A percentile compares a stretch with the other conserved stretches of the same genome.
phyloP scores from a whole-genome alignment of 768 basidiomycete species.

The Suillus variegatus region DNA sequence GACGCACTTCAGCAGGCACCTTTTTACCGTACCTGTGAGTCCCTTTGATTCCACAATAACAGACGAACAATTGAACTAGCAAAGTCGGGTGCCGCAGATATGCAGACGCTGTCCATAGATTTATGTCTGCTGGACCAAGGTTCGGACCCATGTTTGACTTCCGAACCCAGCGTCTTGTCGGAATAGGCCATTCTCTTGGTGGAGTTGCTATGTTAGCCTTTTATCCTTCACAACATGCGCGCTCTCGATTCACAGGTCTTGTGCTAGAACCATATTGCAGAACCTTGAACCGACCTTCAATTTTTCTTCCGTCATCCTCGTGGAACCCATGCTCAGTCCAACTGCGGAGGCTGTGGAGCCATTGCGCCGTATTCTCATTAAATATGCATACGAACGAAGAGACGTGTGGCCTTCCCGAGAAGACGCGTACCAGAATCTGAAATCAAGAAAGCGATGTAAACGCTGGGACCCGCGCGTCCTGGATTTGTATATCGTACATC shows the following conservation, averaged over 20 bases:
- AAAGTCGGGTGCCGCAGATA: constrained; percentile 68
- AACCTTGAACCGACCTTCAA: constrained; percentile 41
- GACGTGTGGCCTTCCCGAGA: constrained; percentile 53
- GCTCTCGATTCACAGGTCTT: constrained; percentile 7
- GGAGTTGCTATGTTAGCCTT: constrained; percentile 58
- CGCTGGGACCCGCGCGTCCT: constrained; percentile 59
- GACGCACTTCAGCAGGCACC: constrained; percentile 42
- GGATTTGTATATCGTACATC: constrained; percentile 50
- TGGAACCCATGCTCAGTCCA: constrained; percentile 66
- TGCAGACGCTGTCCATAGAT: constrained; percentile 57
- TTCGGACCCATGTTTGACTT: constrained; percentile 49
- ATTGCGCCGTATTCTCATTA: constrained; percentile 45
- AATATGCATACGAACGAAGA: constrained; percentile 48
- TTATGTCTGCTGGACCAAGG: constrained; percentile 45
- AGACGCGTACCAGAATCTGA: constrained; percentile 41
- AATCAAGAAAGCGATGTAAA: constrained; percentile 32
- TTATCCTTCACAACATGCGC: neutral
- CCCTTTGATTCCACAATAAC: neutral
- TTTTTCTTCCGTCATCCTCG: constrained; percentile 56
- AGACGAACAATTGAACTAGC: neutral
- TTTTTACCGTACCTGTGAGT: constrained; percentile 49
- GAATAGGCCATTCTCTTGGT: constrained; percentile 70
- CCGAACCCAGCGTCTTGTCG: constrained; percentile 50
- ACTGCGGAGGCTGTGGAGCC: constrained; percentile 43
- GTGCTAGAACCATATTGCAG: constrained; percentile 54